Percentiles rank a stretch among this genome's conserved stretches.
phyloP scores from a whole-genome alignment of 139 green algal species.

The Prasinococcaceae sp. region DNA sequence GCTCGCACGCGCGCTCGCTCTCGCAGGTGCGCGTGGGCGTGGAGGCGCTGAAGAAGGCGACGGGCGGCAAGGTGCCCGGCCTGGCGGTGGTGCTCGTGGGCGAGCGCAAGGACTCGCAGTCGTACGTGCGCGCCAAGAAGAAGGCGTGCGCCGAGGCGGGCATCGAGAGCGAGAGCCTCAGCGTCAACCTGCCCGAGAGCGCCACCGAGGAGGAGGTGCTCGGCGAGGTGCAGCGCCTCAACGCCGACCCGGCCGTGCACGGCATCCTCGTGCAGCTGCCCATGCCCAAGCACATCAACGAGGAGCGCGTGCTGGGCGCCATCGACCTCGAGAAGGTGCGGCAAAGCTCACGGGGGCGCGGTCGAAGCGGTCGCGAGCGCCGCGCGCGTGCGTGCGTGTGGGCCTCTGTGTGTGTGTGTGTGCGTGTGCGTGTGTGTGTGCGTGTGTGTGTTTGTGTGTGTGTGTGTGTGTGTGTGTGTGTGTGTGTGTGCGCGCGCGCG shows the following conservation, averaged over 20 bases:
- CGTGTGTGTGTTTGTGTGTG: no score
- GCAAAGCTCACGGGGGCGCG: no score
- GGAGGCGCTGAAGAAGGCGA: no score
- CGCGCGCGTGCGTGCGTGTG: no score
- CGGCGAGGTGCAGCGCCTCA: conserved; percentile 47
- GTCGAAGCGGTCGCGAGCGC: no score
- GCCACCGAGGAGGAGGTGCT: conserved; percentile 30
- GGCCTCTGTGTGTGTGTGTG: no score
- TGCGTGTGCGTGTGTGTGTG: no score
- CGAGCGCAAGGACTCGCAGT: conserved; percentile 64
- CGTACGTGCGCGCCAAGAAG: conserved; percentile 86
- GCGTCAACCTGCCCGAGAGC: conserved; percentile 21
- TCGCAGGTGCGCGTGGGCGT: no score
- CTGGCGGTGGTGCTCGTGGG: conserved; percentile 87
- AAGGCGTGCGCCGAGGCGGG: conserved; percentile 58
- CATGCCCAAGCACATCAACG: conserved; percentile 81
- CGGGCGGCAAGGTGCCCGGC: conserved; percentile 40
- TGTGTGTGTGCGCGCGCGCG: no score
- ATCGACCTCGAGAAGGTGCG: conserved; percentile 72
- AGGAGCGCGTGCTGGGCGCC: conserved; percentile 58
- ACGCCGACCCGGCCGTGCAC: conserved; percentile 64
- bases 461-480: no score
- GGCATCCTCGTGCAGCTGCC: conserved; percentile 95
- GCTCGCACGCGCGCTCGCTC: no score
- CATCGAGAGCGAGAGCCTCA: conserved; percentile 18